phyloP scores from a whole-genome alignment of 2,329 filamentous ascomycete genomes.

The Xylaria polymorpha region DNA sequence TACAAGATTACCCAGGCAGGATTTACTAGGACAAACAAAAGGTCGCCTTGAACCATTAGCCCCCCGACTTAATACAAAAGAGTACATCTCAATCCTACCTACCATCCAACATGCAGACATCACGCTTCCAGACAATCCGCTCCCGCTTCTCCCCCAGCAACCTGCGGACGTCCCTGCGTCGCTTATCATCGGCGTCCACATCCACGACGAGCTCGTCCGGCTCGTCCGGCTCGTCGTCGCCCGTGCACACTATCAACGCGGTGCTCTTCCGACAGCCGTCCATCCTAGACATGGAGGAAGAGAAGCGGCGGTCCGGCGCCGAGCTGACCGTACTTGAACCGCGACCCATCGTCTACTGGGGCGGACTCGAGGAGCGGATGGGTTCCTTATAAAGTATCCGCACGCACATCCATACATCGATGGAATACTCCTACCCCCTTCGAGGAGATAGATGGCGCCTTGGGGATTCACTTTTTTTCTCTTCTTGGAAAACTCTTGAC shows the following conservation, averaged over 20 bases:
- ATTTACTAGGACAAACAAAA: neutral
- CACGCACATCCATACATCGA: neutral
- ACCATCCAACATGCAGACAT: slow-evolving; percentile 57
- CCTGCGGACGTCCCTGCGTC: slow-evolving; percentile 65
- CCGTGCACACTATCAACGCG: slow-evolving; percentile 66
- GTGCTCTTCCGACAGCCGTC: slow-evolving; percentile 69
- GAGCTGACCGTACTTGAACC: slow-evolving; percentile 70
- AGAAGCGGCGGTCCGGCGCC: slow-evolving; percentile 63
- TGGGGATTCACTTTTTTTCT: neutral
- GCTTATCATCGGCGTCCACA: slow-evolving; percentile 61
- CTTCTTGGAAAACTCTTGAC: neutral
- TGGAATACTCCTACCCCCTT: neutral
- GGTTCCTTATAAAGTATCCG: slow-evolving; percentile 52
- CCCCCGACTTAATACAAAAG: neutral
- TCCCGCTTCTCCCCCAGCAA: slow-evolving; percentile 62
- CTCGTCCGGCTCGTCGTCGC: slow-evolving; percentile 56
- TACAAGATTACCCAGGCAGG: slow-evolving; percentile 1
- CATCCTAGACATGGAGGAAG: slow-evolving; percentile 67
- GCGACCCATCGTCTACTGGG: slow-evolving; percentile 71
- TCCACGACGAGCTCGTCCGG: slow-evolving; percentile 55
- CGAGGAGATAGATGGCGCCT: neutral
- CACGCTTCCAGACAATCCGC: slow-evolving; percentile 63
- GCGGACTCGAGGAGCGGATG: slow-evolving; percentile 69
- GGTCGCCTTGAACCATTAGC: neutral
- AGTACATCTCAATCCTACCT: slow-evolving; percentile 1